These are phyloP conservation scores for Fusarium secorum DNA, from an alignment of 2,329 filamentous ascomycete genomes.

Conservation along the genomic window DNA sequence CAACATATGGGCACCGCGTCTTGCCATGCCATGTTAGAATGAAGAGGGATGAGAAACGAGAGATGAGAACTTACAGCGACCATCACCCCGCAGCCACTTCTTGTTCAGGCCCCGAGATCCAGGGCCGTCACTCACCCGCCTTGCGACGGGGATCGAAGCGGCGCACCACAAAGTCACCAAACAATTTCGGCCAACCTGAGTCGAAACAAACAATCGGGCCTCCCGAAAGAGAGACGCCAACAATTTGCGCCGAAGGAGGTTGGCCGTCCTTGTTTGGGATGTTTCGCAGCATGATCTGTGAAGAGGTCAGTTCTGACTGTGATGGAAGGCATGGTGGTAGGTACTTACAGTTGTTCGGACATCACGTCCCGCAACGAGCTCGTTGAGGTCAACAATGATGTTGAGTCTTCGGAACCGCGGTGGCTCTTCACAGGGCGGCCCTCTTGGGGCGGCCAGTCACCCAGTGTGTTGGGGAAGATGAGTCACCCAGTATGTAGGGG, in stretches of 20 bases:
- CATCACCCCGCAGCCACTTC: not conserved
- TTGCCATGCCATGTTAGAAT: not conserved
- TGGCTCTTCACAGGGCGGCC: not conserved
- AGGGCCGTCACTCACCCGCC: not conserved
- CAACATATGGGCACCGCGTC: no score
- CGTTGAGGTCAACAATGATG: not conserved
- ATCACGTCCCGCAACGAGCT: slow-evolving; percentile 64
- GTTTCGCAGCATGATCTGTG: slow-evolving; percentile 78
- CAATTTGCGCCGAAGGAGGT: slow-evolving; percentile 75
- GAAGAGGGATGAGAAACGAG: not conserved
- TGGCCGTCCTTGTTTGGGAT: slow-evolving; percentile 90
- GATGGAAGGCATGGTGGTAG: not conserved
- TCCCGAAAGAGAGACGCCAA: slow-evolving; percentile 72
- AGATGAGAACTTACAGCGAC: not conserved
- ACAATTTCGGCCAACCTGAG: not conserved
- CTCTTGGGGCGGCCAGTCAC: not conserved
- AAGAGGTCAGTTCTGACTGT: not conserved
- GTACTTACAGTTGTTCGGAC: slow-evolving; percentile 74
- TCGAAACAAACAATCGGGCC: not conserved
- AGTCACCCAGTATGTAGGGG: not conserved
- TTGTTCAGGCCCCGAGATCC: not conserved
- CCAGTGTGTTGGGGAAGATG: not conserved
- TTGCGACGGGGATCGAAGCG: not conserved
- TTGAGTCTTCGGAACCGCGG: not conserved
- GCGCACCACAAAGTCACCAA: not conserved